Evolutionary conservation across 2,329 filamentous ascomycete species (phyloP).

Genomic region (Penicillium psychrosexuale): DNA sequence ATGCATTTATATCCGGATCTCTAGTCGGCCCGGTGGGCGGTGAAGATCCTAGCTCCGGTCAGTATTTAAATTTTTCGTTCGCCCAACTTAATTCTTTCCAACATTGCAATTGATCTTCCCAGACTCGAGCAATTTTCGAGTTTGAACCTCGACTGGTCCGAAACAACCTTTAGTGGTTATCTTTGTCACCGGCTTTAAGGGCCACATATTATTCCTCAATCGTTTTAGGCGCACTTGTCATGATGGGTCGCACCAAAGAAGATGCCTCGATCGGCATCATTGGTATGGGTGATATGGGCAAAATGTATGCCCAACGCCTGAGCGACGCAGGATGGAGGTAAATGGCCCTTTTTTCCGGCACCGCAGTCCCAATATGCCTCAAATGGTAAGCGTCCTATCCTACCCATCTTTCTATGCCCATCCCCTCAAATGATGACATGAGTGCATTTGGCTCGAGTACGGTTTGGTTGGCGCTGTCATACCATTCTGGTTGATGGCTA

Average conservation of each 20-base stretch:
- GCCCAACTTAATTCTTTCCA: neutral
- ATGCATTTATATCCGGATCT: neutral
- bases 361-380: slow-evolving; percentile 1
- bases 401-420: slow-evolving; percentile 1
- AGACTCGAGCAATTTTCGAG: slow-evolving; percentile 6
- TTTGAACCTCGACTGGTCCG: neutral
- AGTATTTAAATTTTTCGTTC: slow-evolving; percentile 31
- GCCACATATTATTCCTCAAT: neutral
- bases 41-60: slow-evolving; percentile 18
- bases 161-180: neutral
- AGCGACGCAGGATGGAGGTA: slow-evolving; percentile 97
- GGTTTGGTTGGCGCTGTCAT: slow-evolving; percentile 59
- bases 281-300: slow-evolving; percentile 99
- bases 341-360: slow-evolving; percentile 26
- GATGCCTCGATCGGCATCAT: slow-evolving; percentile 86
- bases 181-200: neutral
- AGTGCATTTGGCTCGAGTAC: slow-evolving; percentile 99
- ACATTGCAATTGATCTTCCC: slow-evolving; percentile 16
- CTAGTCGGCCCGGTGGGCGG: slow-evolving; percentile 32
- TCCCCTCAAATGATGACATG: slow-evolving; percentile 83
- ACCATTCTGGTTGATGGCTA: slow-evolving; percentile 70
- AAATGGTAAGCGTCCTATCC: slow-evolving; percentile 18
- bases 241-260: slow-evolving; percentile 52
- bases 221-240: slow-evolving; percentile 9
- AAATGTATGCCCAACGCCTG: slow-evolving; percentile 90